Evolutionary conservation across 176 grass and related monocot genomes (phyloP).

Genomic region (Puya raimondii): DNA sequence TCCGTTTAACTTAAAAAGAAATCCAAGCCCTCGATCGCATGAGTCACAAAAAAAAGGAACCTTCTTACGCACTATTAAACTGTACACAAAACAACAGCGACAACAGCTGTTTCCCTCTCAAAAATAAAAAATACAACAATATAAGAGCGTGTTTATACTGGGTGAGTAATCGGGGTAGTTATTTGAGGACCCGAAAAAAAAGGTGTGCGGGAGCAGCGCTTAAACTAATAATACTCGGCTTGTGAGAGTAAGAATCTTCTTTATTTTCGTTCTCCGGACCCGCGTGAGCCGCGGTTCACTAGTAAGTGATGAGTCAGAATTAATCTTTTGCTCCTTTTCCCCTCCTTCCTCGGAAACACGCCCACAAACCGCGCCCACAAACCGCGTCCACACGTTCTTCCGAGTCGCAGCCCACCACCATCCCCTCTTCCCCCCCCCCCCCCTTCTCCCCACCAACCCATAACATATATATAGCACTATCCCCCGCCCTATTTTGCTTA

Average conservation of each 20-base stretch:
- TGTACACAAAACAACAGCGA: too few relatives aligned
- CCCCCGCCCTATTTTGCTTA: too few relatives aligned
- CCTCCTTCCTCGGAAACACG: conserved; percentile 3
- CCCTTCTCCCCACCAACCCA: background rate
- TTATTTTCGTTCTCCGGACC: conserved; percentile 43
- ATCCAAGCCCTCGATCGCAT: too few relatives aligned
- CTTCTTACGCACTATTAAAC: too few relatives aligned
- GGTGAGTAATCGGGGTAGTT: conserved; percentile 2
- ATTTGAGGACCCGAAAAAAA: too few relatives aligned
- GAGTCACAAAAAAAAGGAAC: too few relatives aligned
- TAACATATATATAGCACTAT: background rate
- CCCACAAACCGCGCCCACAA: conserved; percentile 4
- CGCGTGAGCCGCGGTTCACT: conserved; percentile 60
- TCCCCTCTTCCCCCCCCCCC: background rate
- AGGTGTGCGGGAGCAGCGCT: too few relatives aligned
- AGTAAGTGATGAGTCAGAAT: conserved; percentile 11
- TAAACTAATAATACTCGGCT: background rate
- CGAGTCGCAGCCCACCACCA: background rate
- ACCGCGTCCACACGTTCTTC: background rate
- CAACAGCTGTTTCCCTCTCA: too few relatives aligned
- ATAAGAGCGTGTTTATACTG: background rate
- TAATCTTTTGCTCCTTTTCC: background rate
- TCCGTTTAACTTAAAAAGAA: too few relatives aligned
- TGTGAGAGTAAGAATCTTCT: conserved; percentile 13
- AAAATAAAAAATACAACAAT: too few relatives aligned